Evolutionary conservation across 108 stramenopile genomes (phyloP).

Genomic region (Skeletonema menzelii): DNA sequence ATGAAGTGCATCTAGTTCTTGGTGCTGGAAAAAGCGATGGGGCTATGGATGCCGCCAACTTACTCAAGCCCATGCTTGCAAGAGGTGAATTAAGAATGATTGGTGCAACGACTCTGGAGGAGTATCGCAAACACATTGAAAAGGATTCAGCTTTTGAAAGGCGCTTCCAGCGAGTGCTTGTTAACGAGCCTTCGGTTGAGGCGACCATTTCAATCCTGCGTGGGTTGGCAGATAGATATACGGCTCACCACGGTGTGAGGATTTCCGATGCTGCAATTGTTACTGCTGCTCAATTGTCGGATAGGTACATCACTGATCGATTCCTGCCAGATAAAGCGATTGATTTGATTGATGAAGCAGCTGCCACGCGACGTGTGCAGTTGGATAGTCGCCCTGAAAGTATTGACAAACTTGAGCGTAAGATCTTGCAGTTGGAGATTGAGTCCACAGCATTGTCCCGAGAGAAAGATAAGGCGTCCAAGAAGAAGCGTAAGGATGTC

Average conservation of each 20-base stretch:
- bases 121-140: constrained; percentile 94
- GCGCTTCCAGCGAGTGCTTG: constrained; percentile 94
- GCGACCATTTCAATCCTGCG: constrained; percentile 95
- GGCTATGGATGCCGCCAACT: constrained; percentile 97
- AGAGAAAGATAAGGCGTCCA: constrained; percentile 65
- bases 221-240: constrained; percentile 93
- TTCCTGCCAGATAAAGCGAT: constrained; percentile 96
- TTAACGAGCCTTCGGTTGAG: constrained; percentile 91
- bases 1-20: constrained; percentile 95
- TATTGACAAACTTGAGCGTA: constrained; percentile 87
- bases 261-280: constrained; percentile 92
- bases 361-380: constrained; percentile 88
- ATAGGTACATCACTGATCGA: constrained; percentile 94
- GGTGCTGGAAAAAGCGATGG: constrained; percentile 94
- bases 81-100: constrained; percentile 96
- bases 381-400: constrained; percentile 86
- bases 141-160: constrained; percentile 97
- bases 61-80: constrained; percentile 97
- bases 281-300: constrained; percentile 89
- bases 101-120: constrained; percentile 96
- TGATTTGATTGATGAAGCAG: constrained; percentile 97
- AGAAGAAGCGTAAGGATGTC: constrained; percentile 61
- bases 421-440: constrained; percentile 93
- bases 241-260: constrained; percentile 94
- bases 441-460: constrained; percentile 89